Conservation (phyloP, 345 rosid species). For the Populus deltoides region DNA sequence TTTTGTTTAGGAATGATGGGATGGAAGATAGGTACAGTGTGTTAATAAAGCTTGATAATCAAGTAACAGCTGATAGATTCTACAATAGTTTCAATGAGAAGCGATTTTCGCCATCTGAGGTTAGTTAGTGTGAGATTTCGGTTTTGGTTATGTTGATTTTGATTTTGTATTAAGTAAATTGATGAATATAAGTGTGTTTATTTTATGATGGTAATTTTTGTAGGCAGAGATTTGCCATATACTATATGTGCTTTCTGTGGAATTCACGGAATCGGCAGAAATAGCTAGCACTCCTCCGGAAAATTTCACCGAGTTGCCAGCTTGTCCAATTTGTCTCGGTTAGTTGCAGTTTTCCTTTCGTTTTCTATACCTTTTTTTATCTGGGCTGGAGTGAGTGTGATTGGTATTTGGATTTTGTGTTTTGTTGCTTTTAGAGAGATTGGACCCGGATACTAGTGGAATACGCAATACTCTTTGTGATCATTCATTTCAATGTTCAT, state of each 20-base stretch:
- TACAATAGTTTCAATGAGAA: constrained; percentile 57
- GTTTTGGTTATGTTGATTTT: neutral
- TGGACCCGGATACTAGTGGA: constrained; percentile 92
- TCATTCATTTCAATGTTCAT: constrained; percentile 90
- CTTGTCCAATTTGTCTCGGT: constrained; percentile 94
- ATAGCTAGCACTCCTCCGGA: constrained; percentile 59
- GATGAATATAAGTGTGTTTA: too few relatives aligned
- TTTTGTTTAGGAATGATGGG: constrained; percentile 62
- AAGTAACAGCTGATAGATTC: constrained; percentile 58
- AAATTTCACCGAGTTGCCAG: constrained; percentile 78
- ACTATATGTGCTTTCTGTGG: constrained; percentile 57
- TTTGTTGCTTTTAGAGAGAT: constrained; percentile 53
- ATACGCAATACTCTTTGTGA: constrained; percentile 81
- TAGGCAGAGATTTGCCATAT: constrained; percentile 93
- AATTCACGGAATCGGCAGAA: constrained; percentile 59
- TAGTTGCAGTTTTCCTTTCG: constrained; percentile 5
- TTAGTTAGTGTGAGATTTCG: constrained; percentile 9
- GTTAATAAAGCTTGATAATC: constrained; percentile 56
- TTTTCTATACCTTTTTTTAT: neutral
- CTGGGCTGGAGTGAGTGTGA: neutral
- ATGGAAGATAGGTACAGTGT: constrained; percentile 91
- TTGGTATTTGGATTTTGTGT: neutral
- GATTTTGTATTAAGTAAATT: neutral
- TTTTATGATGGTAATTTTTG: neutral
- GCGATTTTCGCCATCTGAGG: constrained; percentile 81